These are phyloP conservation scores for Dryas drummondii DNA, from an alignment of 306 rosid species.

Conservation along the genomic window DNA sequence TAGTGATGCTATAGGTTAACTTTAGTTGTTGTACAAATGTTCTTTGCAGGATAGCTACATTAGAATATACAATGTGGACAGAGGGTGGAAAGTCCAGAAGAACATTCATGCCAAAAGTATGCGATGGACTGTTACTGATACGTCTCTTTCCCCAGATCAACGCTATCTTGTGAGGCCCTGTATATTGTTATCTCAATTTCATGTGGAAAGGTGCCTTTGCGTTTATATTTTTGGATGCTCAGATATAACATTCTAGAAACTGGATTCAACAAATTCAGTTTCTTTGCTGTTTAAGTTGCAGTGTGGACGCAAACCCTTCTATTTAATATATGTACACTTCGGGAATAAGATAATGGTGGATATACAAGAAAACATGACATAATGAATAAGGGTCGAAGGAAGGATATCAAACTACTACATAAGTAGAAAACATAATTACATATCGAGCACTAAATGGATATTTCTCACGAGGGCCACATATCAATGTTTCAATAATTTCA, in stretches of 20 bases:
- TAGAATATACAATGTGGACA: constrained; percentile 76
- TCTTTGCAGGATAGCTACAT: constrained; percentile 73
- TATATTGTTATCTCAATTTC: constrained; percentile 7
- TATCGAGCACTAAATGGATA: background rate
- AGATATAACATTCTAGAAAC: too few relatives aligned
- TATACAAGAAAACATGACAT: background rate
- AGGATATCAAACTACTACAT: background rate
- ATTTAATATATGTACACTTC: background rate
- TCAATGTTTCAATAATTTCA: background rate
- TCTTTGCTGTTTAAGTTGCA: background rate
- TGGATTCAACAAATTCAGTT: background rate
- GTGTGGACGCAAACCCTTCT: background rate
- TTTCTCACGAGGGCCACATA: background rate
- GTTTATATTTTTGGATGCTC: background rate
- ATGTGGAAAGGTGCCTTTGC: background rate
- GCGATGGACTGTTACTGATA: constrained; percentile 93
- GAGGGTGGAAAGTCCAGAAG: constrained; percentile 81
- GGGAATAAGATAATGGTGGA: background rate
- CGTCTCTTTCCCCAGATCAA: constrained; percentile 84
- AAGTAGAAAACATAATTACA: background rate
- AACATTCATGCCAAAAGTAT: constrained; percentile 71
- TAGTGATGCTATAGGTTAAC: background rate
- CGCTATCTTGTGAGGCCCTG: constrained; percentile 65
- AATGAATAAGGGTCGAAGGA: background rate
- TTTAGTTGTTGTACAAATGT: constrained; percentile 2